Base-by-base conservation (phyloP, 2,329 filamentous ascomycete genomes). In the Botrytis paeoniae region DNA sequence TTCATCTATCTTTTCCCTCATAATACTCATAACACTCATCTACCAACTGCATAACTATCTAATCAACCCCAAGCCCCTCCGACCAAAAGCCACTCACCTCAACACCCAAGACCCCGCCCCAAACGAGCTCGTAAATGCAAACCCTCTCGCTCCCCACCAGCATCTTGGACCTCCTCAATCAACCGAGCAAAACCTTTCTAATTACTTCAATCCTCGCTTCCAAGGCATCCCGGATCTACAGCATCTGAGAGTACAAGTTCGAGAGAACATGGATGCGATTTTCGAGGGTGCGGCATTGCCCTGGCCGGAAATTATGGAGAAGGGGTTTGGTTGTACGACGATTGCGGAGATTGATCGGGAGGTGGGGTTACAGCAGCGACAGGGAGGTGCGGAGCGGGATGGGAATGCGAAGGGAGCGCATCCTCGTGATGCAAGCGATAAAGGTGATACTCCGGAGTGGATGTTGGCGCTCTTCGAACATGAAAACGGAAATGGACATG, bases 111-210 rank as follows among this genome's bases (percentile, higher is more conserved):
- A 60, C 9, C 10, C 20, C 20, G 22, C 8, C 18, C 8, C 3
- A 29, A 35, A 35, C 18, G 16, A 54, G 16, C 54, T 4, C 20
- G 20, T 35, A 35, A 29, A 10, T 29, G 0, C 20, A 20, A 14
- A 14, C 32, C 18, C 9, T 22, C 29, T 20, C 18, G 20, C 57
- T 22, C 9, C 9, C 29, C 20, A 29, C 3, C 0, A 12, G 1
- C 2, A 35, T 60, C n/a, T 32, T 18, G n/a, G 32, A 2, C n/a
- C 14, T 14, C n/a, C 14, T 29, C 51, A 29, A 29, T 2, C 51
- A 29, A 18, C 0, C 3, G 3, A 54, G 6, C 51, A 18, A 54
- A 1, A 18, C 18, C 3, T 18, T 8, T 3, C 4, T 0, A 6
- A 18, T 6, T 57, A 57, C 51, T 57, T 57, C 51, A 57, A 57